These are phyloP conservation scores for Xylariomycetidae sp. DNA, from an alignment of 2,329 filamentous ascomycete genomes.

Conservation along the genomic window DNA sequence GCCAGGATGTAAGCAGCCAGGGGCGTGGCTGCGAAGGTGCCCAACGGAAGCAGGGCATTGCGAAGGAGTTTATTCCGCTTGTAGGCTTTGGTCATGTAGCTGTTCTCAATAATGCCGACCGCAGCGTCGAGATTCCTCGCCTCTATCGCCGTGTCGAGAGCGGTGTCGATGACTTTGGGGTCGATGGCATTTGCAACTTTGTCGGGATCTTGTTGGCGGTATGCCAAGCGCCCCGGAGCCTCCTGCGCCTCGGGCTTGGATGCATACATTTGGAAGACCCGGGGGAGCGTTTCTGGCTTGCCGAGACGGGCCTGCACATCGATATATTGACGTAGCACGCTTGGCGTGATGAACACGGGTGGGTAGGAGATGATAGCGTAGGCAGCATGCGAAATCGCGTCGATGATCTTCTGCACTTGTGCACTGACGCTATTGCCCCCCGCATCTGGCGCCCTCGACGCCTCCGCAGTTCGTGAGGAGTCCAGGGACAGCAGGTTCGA, in stretches of 20 bases:
- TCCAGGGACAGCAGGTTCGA: conserved; percentile 31
- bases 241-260: conserved; percentile 68
- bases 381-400: conserved; percentile 53
- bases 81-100: conserved; percentile 62
- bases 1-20: conserved; percentile 66
- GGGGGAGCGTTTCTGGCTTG: conserved; percentile 69
- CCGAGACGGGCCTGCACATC: conserved; percentile 67
- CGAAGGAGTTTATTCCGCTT: conserved; percentile 61
- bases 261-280: conserved; percentile 75
- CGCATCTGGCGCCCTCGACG: conserved; percentile 11
- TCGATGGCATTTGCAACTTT: conserved; percentile 67
- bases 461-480: conserved; percentile 7
- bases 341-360: conserved; percentile 72
- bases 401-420: conserved; percentile 38
- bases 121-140: conserved; percentile 72
- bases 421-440: conserved; percentile 9
- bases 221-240: conserved; percentile 52
- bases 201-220: conserved; percentile 59
- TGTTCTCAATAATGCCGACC: conserved; percentile 66
- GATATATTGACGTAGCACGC: conserved; percentile 69
- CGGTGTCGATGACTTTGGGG: conserved; percentile 60
- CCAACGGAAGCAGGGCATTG: conserved; percentile 53
- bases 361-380: conserved; percentile 67
- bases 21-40: conserved; percentile 52
- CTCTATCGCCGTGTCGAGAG: conserved; percentile 73